Percentiles rank a stretch among this genome's conserved stretches.
These are phyloP conservation scores for Eucalyptus shirleyi DNA, from an alignment of 345 rosid species.

Conservation along the genomic window DNA sequence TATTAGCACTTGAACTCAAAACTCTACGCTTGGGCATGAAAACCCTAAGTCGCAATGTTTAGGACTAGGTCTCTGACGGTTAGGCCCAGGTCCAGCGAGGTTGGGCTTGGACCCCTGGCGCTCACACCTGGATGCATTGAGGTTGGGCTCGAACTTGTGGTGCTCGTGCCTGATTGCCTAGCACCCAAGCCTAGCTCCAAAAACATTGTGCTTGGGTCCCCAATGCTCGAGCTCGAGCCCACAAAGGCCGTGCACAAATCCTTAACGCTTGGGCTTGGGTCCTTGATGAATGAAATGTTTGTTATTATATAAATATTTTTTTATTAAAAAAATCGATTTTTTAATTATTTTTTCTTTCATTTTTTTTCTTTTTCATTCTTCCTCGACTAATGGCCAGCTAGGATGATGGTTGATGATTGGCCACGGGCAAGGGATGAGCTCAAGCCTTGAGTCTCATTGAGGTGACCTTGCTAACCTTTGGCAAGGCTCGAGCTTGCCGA, in stretches of 20 bases:
- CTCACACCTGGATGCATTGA: neutral
- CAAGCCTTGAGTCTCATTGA: neutral
- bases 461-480: neutral
- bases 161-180: neutral
- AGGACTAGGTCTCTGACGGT: neutral
- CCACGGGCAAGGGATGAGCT: neutral
- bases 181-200: neutral
- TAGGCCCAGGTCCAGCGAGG: accelerated
- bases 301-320: too few relatives aligned
- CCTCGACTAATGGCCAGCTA: neutral
- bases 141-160: neutral
- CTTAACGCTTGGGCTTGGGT: neutral
- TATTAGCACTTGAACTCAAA: accelerated
- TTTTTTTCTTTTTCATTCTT: neutral
- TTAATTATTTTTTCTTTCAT: too few relatives aligned
- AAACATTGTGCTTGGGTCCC: neutral
- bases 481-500: neutral
- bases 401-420: accelerated
- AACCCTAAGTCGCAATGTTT: neutral
- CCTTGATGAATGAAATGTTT: neutral
- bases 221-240: accelerated
- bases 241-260: neutral
- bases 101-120: accelerated
- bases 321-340: too few relatives aligned
- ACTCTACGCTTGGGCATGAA: neutral